Evolutionary conservation across 2,329 filamentous ascomycete species (phyloP), one percentile per base, ranked within the genome.

Genomic region (Fusarium albidum): DNA sequence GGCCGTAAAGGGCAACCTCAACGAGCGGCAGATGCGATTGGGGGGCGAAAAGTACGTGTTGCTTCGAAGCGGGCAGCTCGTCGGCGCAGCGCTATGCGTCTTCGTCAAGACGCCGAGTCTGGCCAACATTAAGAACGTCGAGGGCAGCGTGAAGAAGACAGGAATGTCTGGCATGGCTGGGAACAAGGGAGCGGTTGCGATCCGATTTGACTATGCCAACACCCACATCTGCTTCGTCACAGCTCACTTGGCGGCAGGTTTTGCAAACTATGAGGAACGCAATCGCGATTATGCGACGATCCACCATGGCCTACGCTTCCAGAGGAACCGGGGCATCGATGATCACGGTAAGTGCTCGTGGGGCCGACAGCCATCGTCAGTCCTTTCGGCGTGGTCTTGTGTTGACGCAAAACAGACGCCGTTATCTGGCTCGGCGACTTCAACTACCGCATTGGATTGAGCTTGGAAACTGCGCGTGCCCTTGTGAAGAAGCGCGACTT

Each of bases 371-470:
- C 27, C 25, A 32, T 21, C 4, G 15, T 9, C 8, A 17, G 9
- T 14, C 6, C 35, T 11, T 26, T 25, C 9, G 21, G 14, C 15
- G 10, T 12, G 14, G 9, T 28, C n/a, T 6, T 64, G 73, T 59
- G 71, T 59, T 55, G 31, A 57, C 33, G 40, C 26, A 4, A 21
- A 37, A 21, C 37, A 82, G 85, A 88, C 63, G 82, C 90, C 17
- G 88, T 98, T 29, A 88, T 97, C 46, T 99, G 95, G 94, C 82
- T 97, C 34, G 95, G 95, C 6, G 95, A 99, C 72, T 99, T 99
- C 79, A 99, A 99, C 70, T 99, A 99, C 73, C 89, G 95, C 14
- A 96, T 99, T 65, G 94, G 93, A 1, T 80, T 98, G 51, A 83
- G 82, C 37, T 86, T 91, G 60, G 92, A 96, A 32, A 87, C 82